Base-by-base conservation (phyloP, 1,284 basidiomycete genomes). In the Ceratobasidium papillatum region DNA sequence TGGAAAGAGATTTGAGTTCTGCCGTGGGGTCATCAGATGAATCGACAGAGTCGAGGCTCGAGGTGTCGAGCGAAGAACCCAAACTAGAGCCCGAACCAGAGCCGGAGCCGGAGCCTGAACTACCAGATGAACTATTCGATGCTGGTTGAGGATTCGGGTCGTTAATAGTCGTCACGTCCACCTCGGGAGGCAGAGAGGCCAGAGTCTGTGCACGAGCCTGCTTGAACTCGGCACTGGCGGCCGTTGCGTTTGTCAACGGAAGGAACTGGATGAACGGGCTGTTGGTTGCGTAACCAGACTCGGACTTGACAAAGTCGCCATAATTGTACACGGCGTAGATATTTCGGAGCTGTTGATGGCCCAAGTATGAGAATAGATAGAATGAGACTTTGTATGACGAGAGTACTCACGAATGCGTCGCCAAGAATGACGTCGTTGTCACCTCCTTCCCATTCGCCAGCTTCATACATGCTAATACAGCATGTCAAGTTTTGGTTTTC, bases 271-370 rank as follows among this genome's bases (percentile, higher is more conserved):
- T 72, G 17, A 62, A 72, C 17, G 69, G 58, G 19, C 56, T 72
- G 30, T 14, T 17, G 32, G 25, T 61, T n/a, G 27, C n/a, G n/a
- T 38, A 22, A 2, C 58, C 69, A 7, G 69, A 62, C 30, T 61
- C 27, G 7, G 58, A 62, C 22, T 49, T 34, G 43, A 72, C 58
- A 41, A 72, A 72, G 25, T 52, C 69, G 19, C 69, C 69, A 47
- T 72, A 72, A 34, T 72, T 72, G 58, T 72, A 72, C 3, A 72
- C 43, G 36, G 45, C 58, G 34, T 72, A 72, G 12, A 52, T n/a
- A 34, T 72, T 72, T n/a, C 69, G 69, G 27, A 72, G 69, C 69
- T 72, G 27, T 32, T 5, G n/a, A 47, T 38, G 19, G 8, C 19
- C 32, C 19, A 41, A 38, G 43, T 34, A 36, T 69, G 32, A 56